These are phyloP conservation scores for Galerina sulciceps DNA, from an alignment of 768 basidiomycete species.

Conservation along the genomic window DNA sequence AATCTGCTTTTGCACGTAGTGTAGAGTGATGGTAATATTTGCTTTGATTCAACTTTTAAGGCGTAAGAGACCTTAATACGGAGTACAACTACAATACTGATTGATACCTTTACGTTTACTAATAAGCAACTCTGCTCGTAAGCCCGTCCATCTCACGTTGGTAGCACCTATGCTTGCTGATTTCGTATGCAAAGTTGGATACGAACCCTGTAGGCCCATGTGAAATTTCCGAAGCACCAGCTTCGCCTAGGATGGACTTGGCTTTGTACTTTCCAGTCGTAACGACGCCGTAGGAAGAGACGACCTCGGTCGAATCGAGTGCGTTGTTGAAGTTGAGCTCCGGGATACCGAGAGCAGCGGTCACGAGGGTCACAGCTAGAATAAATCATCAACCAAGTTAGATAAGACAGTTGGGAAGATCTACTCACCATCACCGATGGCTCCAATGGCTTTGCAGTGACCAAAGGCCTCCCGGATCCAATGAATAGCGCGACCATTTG, in stretches of 20 bases:
- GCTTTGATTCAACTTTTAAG: no score
- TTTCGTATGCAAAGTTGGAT: slow-evolving; percentile 60
- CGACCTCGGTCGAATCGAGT: slow-evolving; percentile 43
- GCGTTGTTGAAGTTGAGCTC: slow-evolving; percentile 43
- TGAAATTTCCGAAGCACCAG: slow-evolving; percentile 43
- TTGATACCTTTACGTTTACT: neutral
- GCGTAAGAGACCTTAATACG: neutral
- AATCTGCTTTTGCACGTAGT: no score
- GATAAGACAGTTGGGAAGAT: neutral
- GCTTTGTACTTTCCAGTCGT: slow-evolving; percentile 57
- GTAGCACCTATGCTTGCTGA: slow-evolving; percentile 71
- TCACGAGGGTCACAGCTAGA: slow-evolving; percentile 53
- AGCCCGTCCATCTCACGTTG: slow-evolving; percentile 65
- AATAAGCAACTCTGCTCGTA: slow-evolving; percentile 52
- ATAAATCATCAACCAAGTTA: neutral
- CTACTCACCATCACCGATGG: slow-evolving; percentile 64
- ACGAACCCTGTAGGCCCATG: slow-evolving; percentile 55
- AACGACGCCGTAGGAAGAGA: slow-evolving; percentile 64
- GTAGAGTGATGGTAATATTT: no score
- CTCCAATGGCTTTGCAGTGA: slow-evolving; percentile 84
- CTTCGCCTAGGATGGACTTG: slow-evolving; percentile 44
- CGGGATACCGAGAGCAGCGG: slow-evolving; percentile 48
- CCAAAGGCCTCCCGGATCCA: slow-evolving; percentile 87
- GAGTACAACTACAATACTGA: neutral
- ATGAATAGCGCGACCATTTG: slow-evolving; percentile 76